Base-by-base conservation (phyloP, 2,329 filamentous ascomycete genomes). In the Neofusicoccum laricinum region DNA sequence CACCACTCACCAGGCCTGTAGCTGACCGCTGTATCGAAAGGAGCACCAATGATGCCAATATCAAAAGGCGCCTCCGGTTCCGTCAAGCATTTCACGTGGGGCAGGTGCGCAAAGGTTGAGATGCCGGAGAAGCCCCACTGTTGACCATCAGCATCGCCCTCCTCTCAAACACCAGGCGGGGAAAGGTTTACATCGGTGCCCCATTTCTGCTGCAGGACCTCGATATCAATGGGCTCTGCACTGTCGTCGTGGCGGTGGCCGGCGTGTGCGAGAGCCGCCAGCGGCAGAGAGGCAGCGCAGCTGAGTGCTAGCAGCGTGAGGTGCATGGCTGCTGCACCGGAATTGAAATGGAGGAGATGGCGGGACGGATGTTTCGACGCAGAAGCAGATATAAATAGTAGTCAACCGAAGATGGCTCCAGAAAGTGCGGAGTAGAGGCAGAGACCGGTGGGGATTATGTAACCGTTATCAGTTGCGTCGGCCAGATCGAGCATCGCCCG, bases 111-210 rank as follows among this genome's bases (percentile, higher is more conserved):
- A 66, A 77, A 79, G 14, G 76, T 78, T 12, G 88, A 87, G 67
- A 95, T 90, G 65, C 91, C 91, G 32, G 85, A 84, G 75, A 92
- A 95, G 1, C 82, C 82, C 86, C 86, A 86, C 83, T 85, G 49
- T 17, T 19, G 34, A n/a, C 74, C 4, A 71, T 75, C 43, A 64
- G 63, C 51, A 65, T 70, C 58, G 70, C 48, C 53, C 25, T 12
- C 41, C 8, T 50, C 25, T 38, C n/a, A 34, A 32, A 12, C n/a
- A n/a, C 17, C 12, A 11, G n/a, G n/a, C 4, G 25, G 40, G 32
- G 2, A 21, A 14, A 15, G 64, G 40, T 66, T 69, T 66, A 79
- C 77, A 69, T 79, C 77, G 62, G 70, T 77, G 14, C 76, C 77
- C 77, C 77, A 79, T 73, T 78, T 79, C 64, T 69, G 69, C 59